Base-by-base conservation (phyloP, 768 basidiomycete species). In the Megacollybia marginata region DNA sequence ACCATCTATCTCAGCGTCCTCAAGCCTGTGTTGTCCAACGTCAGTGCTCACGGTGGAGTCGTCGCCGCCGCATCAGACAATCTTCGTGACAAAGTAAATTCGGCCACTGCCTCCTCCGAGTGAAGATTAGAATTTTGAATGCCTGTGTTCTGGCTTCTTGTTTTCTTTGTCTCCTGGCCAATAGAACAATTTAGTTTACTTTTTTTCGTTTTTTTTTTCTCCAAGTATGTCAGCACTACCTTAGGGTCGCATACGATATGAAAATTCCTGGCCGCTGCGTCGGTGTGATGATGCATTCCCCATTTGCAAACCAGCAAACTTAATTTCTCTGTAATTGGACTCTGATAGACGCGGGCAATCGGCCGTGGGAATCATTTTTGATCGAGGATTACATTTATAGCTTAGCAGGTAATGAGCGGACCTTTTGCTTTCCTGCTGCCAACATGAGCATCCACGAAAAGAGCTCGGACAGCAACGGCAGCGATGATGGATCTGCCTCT, bases 21-120 rank as follows among this genome's bases (percentile, higher is more conserved):
- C 65, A 88, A 88, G 65, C 94, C 92, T 36, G 65, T 92, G 46
- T 76, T 96, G 59, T 70, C 74, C 55, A 87, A 85, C 68, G 63
- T 82, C 58, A 54, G 53, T 49, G 13, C 38, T 40, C 18, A 13
- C 13, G 38, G 38, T 40, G 23, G 23, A 28, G 23, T 28, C 23
- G 38, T 40, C 8, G 38, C 18, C 8, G 38, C 38, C 8, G 15
- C 13, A 5, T 2, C 15, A 3, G 38, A 40, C 18, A 40, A 40
- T 18, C 38, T 40, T 40, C 38, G 38, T 40, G 38, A 40, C 38
- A 40, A 40, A 40, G 38, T 40, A 15, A 18, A 13, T 8, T 40
- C 38, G 13, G 38, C 38, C 10, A 36, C 35, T 36, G 35, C 35
- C 15, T 8, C 2, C 23, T 3, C 23, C 38, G 15, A 40, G 38